Percentiles rank a stretch among this genome's conserved stretches.
Evolutionary conservation across 441 rosid species (phyloP).

Genomic region (Aleurites moluccanus): DNA sequence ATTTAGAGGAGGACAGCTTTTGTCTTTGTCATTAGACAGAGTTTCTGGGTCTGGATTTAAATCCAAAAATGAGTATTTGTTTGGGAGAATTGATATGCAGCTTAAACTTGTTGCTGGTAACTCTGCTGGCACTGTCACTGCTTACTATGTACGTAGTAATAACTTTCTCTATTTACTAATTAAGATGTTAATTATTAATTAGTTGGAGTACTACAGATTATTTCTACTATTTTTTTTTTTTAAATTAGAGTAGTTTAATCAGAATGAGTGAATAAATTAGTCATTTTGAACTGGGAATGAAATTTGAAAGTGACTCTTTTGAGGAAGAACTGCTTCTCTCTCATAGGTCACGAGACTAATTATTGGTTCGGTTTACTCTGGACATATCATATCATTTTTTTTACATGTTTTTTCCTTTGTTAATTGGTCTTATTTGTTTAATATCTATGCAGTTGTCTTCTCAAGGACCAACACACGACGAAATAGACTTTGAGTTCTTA

Average conservation of each 20-base stretch:
- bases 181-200: too few species aligned
- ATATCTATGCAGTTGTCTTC: constrained; percentile 58
- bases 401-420: too few species aligned
- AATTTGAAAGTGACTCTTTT: constrained; percentile 2
- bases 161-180: not conserved
- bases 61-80: constrained; percentile 76
- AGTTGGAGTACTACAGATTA: not conserved
- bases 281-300: constrained; percentile 18
- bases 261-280: not conserved
- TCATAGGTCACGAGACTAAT: not conserved
- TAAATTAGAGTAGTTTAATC: not conserved
- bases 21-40: constrained; percentile 68
- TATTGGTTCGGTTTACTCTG: not conserved
- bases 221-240: not conserved
- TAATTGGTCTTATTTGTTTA: not conserved
- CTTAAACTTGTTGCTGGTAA: constrained; percentile 92
- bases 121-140: constrained; percentile 96
- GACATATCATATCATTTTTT: not conserved
- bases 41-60: constrained; percentile 88
- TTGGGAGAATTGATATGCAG: constrained; percentile 92
- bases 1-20: constrained; percentile 65
- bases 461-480: constrained; percentile 72
- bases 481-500: constrained; percentile 68
- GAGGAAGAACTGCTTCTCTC: not conserved
- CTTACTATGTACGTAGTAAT: constrained; percentile 61